A percentile compares a stretch with the other conserved stretches of the same genome.
Evolutionary conservation across 176 grass and related monocot species (phyloP).

Genomic region (Chrysopogon serrulatus): DNA sequence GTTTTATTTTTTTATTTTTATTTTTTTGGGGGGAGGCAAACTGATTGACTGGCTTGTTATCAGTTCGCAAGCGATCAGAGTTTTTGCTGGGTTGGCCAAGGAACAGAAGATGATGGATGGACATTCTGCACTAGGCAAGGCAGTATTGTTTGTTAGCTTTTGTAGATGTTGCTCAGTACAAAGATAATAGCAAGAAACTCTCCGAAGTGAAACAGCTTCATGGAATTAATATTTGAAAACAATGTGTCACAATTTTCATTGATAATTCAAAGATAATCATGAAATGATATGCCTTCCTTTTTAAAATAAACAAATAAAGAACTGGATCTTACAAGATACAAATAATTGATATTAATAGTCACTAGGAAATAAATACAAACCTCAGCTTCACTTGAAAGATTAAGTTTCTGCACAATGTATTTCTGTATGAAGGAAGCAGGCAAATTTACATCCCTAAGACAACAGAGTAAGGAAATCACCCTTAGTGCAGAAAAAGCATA

Average conservation of each 20-base stretch:
- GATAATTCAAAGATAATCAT: not conserved
- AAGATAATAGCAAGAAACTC: slow-evolving; percentile 1
- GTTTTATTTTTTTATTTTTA: not conserved
- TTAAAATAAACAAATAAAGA: not conserved
- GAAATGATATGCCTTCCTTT: not conserved
- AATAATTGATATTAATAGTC: not conserved
- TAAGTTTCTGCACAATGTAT: slow-evolving; percentile 51
- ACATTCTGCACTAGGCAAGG: not conserved
- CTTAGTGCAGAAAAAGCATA: not conserved
- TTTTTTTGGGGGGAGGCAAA: no score
- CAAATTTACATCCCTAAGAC: slow-evolving; percentile 48
- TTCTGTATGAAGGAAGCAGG: slow-evolving; percentile 57
- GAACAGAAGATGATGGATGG: not conserved
- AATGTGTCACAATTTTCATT: not conserved
- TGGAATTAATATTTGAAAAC: not conserved
- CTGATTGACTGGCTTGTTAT: not conserved
- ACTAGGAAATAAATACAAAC: slow-evolving; percentile 24
- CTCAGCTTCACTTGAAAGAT: slow-evolving; percentile 53
- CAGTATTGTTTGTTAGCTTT: not conserved
- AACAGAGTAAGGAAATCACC: slow-evolving; percentile 5
- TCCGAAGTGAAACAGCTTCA: not conserved
- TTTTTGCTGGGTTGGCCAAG: not conserved
- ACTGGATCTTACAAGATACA: not conserved
- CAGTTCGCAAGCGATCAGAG: not conserved
- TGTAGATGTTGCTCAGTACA: not conserved